Conservation (phyloP, 257 asterid genomes). For the Solanum medicagineum region DNA sequence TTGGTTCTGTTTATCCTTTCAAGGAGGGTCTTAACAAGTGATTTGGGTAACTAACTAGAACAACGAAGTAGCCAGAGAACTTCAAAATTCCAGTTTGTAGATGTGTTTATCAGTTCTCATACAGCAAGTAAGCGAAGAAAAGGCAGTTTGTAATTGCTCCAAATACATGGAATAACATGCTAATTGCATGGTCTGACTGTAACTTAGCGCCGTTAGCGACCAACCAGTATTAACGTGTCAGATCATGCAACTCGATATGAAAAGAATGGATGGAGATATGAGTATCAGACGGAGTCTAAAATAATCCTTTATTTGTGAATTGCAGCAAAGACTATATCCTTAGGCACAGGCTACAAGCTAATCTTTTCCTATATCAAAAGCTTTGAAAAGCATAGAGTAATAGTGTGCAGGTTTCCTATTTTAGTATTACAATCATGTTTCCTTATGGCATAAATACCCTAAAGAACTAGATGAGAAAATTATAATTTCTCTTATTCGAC, state of each 20-base stretch:
- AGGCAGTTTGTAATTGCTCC: neutral
- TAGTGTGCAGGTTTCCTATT: neutral
- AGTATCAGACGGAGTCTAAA: neutral
- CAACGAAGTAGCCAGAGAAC: neutral
- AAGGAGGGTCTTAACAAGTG: neutral
- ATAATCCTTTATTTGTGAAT: neutral
- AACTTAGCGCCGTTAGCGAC: neutral
- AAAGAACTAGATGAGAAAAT: neutral
- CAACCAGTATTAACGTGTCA: neutral
- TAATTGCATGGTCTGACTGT: neutral
- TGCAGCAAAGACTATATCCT: neutral
- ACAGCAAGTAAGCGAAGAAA: neutral
- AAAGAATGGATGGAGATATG: neutral
- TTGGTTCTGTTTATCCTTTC: neutral
- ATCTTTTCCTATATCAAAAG: neutral
- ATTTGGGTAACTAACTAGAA: neutral
- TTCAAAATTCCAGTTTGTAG: neutral
- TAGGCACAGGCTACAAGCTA: neutral
- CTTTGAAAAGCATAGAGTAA: neutral
- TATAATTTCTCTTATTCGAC: neutral
- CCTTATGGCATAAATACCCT: neutral
- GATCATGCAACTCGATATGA: neutral
- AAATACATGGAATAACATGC: neutral
- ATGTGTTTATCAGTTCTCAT: neutral
- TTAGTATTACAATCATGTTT: neutral